Evolutionary conservation across 2,329 filamentous ascomycete genomes (phyloP).

Genomic region (Sordariomycetes sp.): DNA sequence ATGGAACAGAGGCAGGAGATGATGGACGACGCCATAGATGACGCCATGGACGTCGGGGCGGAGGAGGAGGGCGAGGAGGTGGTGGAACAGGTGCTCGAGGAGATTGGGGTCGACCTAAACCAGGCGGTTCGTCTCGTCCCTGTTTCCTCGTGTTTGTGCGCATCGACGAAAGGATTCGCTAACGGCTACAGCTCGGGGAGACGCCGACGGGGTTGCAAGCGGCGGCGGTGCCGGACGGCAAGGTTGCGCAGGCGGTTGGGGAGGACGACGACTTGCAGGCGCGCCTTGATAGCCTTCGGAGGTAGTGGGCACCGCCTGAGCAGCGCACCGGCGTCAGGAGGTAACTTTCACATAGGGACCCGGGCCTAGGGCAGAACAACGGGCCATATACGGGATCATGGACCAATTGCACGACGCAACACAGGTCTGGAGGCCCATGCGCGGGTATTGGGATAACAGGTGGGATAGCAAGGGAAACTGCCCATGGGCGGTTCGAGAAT

Average conservation of each 20-base stretch:
- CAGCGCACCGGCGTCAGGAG: background rate
- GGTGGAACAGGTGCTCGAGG: constrained; percentile 89
- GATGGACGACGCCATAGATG: constrained; percentile 98
- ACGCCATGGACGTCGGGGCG: constrained; percentile 78
- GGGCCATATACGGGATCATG: background rate
- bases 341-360: background rate
- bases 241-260: constrained; percentile 78
- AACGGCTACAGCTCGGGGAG: constrained; percentile 60
- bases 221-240: constrained; percentile 56
- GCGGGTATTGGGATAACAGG: no score
- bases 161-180: background rate
- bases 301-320: background rate
- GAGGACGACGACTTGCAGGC: constrained; percentile 88
- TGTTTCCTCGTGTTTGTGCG: background rate
- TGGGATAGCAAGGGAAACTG: background rate
- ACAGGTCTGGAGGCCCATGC: no score
- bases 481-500: background rate
- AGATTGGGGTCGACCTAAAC: constrained; percentile 88
- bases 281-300: constrained; percentile 67
- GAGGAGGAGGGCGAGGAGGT: constrained; percentile 96
- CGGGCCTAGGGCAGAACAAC: background rate
- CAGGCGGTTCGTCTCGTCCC: constrained; percentile 55
- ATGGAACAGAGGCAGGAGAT: constrained; percentile 99
- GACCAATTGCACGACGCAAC: background rate
- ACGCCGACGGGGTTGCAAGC: constrained; percentile 76